Evolutionary conservation across 2,329 filamentous ascomycete species (phyloP), one percentile per base, ranked within the genome.

Genomic region (Cadophora sp.): DNA sequence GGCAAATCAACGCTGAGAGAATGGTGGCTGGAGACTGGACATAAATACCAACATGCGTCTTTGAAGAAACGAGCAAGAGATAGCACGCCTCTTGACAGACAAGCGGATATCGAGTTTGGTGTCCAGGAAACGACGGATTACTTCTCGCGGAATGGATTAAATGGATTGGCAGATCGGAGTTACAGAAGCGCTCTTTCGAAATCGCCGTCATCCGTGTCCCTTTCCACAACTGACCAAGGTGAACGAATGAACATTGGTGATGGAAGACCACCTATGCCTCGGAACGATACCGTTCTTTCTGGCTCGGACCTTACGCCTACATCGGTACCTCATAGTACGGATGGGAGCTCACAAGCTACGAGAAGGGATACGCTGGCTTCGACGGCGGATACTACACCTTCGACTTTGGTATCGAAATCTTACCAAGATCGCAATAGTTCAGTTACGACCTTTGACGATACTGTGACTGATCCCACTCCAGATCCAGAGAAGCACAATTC

Each of bases 1-100:
- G 83, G 83, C 5, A 84, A 81, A 66, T 82, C 81, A 3, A 78
- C 72, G n/a, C 55, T 77, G 53, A 68, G 75, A 58, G 76, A 77
- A 31, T 76, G 74, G 75, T 76, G 75, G 76, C 24, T 76, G 7
- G 68, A 74, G 37, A 65, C 62, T 46, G 74, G 75, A 11, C 72
- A 75, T 60, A 73, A 70, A 50, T 67, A 66, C 48, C 72, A 76
- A 56, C 60, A 70, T 22, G 46, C 68, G 14, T 55, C 50, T 4
- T 37, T 69, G 2, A 68, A 69, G 34, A 73, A 74, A 63, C 63
- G 69, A 5, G 55, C 31, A 5, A 67, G 56, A 26, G 56, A 68
- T 22, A n/a, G 48, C 19, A 62, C 67, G 3, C 46, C 67, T 4
- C 68, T 76, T 14, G 68, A 73, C 3, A 50, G 68, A 22, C 66